phyloP scores from a whole-genome alignment of 345 rosid species.

The Gynandropsis gynandra region DNA sequence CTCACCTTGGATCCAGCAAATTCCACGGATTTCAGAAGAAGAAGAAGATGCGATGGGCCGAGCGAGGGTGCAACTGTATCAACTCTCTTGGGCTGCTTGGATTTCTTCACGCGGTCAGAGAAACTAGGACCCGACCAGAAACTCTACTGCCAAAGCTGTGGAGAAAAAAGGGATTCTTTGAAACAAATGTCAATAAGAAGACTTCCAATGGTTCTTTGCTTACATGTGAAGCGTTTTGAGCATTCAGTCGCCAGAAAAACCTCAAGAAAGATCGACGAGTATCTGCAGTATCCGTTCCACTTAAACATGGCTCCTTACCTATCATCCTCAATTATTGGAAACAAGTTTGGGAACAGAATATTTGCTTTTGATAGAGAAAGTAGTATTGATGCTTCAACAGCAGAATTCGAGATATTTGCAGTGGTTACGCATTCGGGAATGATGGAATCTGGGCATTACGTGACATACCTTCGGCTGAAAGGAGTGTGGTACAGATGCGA shows the following conservation, averaged over 20 bases:
- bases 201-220: constrained; percentile 76
- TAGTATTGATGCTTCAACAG: constrained; percentile 35
- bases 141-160: constrained; percentile 75
- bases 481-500: constrained; percentile 90
- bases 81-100: constrained; percentile 71
- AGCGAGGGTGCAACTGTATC: constrained; percentile 34
- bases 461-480: constrained; percentile 61
- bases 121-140: constrained; percentile 87
- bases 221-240: constrained; percentile 86
- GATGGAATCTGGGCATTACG: constrained; percentile 82
- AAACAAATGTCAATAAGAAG: constrained; percentile 88
- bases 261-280: constrained; percentile 66
- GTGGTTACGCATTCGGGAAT: constrained; percentile 78
- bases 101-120: constrained; percentile 74
- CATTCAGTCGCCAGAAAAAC: constrained; percentile 56
- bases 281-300: constrained; percentile 77
- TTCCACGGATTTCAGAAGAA: constrained; percentile 25
- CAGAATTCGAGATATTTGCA: constrained; percentile 80
- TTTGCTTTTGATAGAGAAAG: constrained; percentile 50
- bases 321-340: constrained; percentile 67
- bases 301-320: constrained; percentile 75
- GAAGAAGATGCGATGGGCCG: constrained; percentile 21
- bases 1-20: constrained; percentile 54
- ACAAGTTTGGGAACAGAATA: constrained; percentile 65
- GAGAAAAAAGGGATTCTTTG: constrained; percentile 59